Evolutionary conservation across 2,329 filamentous ascomycete genomes (phyloP).

Genomic region (Penicillium griseofulvum): DNA sequence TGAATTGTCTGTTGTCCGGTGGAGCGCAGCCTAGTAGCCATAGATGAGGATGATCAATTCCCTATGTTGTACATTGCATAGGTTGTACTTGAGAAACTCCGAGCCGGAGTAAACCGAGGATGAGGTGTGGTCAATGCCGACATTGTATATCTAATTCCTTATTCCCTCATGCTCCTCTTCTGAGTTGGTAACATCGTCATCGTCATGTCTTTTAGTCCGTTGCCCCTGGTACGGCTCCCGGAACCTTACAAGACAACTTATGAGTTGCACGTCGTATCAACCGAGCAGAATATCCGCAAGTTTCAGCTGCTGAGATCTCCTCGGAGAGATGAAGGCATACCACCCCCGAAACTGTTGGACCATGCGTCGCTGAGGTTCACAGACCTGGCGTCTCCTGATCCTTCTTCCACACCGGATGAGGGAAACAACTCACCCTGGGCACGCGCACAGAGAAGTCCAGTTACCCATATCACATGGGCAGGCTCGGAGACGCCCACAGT

Average conservation of each 20-base stretch:
- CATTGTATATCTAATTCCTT: not conserved
- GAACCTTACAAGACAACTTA: constrained; percentile 22
- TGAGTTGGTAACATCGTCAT: not conserved
- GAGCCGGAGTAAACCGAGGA: not conserved
- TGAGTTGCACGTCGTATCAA: constrained; percentile 15
- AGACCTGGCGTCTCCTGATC: constrained; percentile 24
- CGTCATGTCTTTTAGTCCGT: not conserved
- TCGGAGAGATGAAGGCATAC: constrained; percentile 17
- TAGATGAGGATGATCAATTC: not conserved
- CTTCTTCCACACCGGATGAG: constrained; percentile 18
- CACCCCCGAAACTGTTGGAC: constrained; percentile 28
- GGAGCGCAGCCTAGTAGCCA: not conserved
- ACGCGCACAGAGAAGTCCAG: constrained; percentile 30
- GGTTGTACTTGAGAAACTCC: not conserved
- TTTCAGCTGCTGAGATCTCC: constrained; percentile 21
- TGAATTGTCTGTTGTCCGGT: not conserved
- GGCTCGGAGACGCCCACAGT: constrained; percentile 29
- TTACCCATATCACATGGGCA: constrained; percentile 36
- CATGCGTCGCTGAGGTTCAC: constrained; percentile 30
- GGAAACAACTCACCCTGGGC: constrained; percentile 44
- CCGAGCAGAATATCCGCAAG: constrained; percentile 10
- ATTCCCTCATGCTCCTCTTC: not conserved
- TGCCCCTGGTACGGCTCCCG: constrained; percentile 17
- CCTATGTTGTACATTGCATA: not conserved
- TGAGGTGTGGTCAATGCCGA: not conserved